Base-by-base conservation (phyloP, 2,329 filamentous ascomycete genomes). In the Aspergillus sp. region DNA sequence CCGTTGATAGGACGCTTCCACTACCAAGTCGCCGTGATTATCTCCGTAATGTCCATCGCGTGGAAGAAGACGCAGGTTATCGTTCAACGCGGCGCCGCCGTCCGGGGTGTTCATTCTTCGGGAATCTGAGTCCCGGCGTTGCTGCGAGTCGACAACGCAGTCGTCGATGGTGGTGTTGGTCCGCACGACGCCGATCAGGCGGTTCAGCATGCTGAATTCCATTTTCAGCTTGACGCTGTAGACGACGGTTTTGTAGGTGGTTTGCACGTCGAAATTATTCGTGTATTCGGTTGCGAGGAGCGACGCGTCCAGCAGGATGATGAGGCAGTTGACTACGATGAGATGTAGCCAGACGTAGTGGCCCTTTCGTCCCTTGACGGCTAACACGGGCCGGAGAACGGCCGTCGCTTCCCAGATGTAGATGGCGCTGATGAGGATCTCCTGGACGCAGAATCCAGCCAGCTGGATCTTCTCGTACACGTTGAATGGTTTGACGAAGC, bases 161-260 rank as follows among this genome's bases (percentile, higher is more conserved):
- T 47, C 45, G 45, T 47, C 45, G 10, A 47, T 24, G 9, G 45
- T 20, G 45, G 18, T 20, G 22, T 16, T 16, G 7, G 45, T 47
- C 22, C 18, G 45, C 10, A 52, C 31, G 16, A 52, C n/a, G 20
- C 26, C 32, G 9, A 78, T 69, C 6, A 79, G 65, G 53, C 71
- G 72, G 36, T 82, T 75, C 16, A 85, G 71, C 46, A 85, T 77
- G 31, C 79, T 77, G 59, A 80, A 79, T 67, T 85, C 84, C 31
- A 84, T 76, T 55, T 82, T 80, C 32, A 82, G 70, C 57, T 61
- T 69, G 14, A 67, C 49, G 49, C 61, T 66, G 47, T 68, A 67
- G 1, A 63, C 58, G 11, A 77, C 71, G 9, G 71, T 65, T 59
- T 75, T 76, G 55, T 69, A 71, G 16, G 67, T 70, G 1, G 69